Percentiles rank a stretch among this genome's conserved stretches.
Evolutionary conservation across 345 rosid genomes (phyloP).

Genomic region (Populus davidiana): DNA sequence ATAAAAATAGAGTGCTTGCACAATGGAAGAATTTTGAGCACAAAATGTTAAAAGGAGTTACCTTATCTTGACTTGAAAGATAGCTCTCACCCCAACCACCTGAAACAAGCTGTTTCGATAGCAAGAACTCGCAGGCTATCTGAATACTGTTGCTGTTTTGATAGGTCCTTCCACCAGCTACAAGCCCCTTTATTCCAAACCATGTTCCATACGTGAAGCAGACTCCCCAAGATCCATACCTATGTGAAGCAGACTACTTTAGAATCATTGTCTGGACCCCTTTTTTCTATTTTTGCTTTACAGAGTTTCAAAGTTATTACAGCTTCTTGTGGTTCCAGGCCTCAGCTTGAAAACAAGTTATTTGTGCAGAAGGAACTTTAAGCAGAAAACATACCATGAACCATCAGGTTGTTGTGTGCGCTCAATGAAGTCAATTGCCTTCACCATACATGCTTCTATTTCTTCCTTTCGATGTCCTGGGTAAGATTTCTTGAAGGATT

Average conservation of each 20-base stretch:
- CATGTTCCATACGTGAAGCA: constrained; percentile 81
- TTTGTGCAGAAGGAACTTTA: too few relatives aligned
- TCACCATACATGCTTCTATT: constrained; percentile 37
- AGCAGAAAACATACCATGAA: constrained; percentile 46
- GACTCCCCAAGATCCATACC: constrained; percentile 84
- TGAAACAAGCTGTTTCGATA: constrained; percentile 48
- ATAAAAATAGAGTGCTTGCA: too few relatives aligned
- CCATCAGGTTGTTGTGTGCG: constrained; percentile 55
- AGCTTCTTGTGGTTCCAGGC: too few relatives aligned
- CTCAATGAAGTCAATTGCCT: constrained; percentile 49
- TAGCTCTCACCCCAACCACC: constrained; percentile 87
- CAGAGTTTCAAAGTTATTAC: too few relatives aligned
- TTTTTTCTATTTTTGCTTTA: too few relatives aligned
- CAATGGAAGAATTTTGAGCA: neutral
- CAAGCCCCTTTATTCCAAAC: constrained; percentile 65
- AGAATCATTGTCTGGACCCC: too few relatives aligned
- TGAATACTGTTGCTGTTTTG: constrained; percentile 31
- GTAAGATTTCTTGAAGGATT: constrained; percentile 30
- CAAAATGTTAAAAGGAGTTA: neutral
- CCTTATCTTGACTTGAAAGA: constrained; percentile 57
- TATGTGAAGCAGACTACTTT: constrained; percentile 5
- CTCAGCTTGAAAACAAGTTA: too few relatives aligned
- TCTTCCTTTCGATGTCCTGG: constrained; percentile 38
- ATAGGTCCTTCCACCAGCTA: constrained; percentile 43
- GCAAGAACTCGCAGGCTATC: constrained; percentile 55